Percentiles rank a stretch among this genome's conserved stretches.
Evolutionary conservation across 495 filamentous ascomycete species (phyloP).

Genomic region (Penicillium paxilli): DNA sequence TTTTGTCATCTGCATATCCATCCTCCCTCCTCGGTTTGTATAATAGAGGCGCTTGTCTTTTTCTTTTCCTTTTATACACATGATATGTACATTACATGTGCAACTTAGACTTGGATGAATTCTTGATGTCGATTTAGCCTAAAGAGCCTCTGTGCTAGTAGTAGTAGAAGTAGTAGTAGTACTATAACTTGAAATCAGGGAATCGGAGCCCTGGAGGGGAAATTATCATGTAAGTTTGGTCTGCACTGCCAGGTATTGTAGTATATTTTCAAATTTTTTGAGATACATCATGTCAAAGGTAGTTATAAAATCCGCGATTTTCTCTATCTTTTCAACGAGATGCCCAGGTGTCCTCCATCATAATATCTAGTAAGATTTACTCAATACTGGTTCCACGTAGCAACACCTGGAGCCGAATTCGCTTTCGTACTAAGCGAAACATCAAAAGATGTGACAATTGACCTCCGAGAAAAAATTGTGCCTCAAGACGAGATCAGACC

Average conservation of each 20-base stretch:
- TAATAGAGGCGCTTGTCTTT: conserved; percentile 27
- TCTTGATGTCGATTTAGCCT: too few relatives aligned
- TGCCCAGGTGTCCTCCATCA: not conserved
- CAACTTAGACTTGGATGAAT: conserved; percentile 4
- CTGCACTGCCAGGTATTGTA: not conserved
- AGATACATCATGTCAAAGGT: not conserved
- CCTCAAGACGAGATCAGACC: conserved; percentile 14
- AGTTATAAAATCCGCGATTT: not conserved
- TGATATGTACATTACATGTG: conserved; percentile 19
- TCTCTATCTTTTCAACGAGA: not conserved
- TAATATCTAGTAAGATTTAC: not conserved
- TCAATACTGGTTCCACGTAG: not conserved
- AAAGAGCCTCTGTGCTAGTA: too few relatives aligned
- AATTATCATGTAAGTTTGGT: too few relatives aligned
- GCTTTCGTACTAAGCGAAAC: not conserved
- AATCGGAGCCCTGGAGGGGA: too few relatives aligned
- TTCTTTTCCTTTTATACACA: conserved; percentile 4
- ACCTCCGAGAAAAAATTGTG: not conserved
- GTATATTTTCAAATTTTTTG: not conserved
- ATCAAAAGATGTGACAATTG: not conserved
- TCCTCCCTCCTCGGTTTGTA: conserved; percentile 29
- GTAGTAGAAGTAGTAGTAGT: too few relatives aligned
- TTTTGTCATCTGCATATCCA: conserved; percentile 23
- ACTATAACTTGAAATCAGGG: too few relatives aligned
- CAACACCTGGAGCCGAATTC: not conserved